phyloP scores from a whole-genome alignment of 2,329 filamentous ascomycete genomes.

The Cladophialophora immunda region DNA sequence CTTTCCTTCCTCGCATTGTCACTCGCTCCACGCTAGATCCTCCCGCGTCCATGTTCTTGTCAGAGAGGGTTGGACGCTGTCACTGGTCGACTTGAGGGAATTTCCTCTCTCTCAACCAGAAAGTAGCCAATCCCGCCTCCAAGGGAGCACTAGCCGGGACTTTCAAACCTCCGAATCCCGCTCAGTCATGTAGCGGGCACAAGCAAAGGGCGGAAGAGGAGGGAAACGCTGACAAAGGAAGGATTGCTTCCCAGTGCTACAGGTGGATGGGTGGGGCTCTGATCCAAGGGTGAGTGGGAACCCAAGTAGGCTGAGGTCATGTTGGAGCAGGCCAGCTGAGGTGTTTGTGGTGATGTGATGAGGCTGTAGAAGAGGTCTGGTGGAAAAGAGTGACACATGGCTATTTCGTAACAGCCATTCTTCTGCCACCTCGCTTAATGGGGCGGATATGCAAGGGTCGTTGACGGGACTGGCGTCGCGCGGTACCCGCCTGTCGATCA shows the following conservation, averaged over 20 bases:
- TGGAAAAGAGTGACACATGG: slow-evolving; percentile 12
- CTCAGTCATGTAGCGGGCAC: background rate
- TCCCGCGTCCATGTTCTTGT: background rate
- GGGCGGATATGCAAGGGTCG: slow-evolving; percentile 19
- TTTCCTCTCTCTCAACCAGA: background rate
- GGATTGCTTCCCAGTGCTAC: background rate
- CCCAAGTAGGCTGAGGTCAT: slow-evolving; percentile 22
- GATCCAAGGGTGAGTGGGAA: background rate
- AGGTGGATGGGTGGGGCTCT: background rate
- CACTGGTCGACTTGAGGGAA: background rate
- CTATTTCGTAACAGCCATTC: slow-evolving; percentile 11
- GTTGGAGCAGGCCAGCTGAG: slow-evolving; percentile 8
- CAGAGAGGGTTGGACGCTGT: background rate
- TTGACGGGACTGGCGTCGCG: slow-evolving; percentile 1
- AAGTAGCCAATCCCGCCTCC: background rate
- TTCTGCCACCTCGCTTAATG: slow-evolving; percentile 13
- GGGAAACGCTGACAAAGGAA: slow-evolving; percentile 15
- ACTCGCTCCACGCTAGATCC: background rate
- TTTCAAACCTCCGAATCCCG: background rate
- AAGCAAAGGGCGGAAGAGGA: slow-evolving; percentile 1
- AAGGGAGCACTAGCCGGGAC: background rate
- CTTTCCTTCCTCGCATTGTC: background rate
- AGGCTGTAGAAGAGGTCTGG: slow-evolving; percentile 14
- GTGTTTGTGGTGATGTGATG: slow-evolving; percentile 17
- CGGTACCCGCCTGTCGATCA: slow-evolving; percentile 21